These are phyloP conservation scores for Sordaria brevicollis DNA, from an alignment of 495 filamentous ascomycete species.

Conservation along the genomic window DNA sequence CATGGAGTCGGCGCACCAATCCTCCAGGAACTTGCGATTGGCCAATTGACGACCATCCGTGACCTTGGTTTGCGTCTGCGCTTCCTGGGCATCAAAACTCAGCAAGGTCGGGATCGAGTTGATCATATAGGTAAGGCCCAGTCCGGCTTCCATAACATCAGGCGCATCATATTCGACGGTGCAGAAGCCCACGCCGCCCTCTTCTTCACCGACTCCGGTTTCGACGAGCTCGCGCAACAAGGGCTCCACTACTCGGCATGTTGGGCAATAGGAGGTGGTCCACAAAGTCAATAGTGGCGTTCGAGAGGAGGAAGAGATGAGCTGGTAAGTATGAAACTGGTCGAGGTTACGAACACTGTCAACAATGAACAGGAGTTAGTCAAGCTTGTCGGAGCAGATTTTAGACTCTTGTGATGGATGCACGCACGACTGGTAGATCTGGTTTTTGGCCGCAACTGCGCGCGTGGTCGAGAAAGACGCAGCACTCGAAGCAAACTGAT, in stretches of 20 bases:
- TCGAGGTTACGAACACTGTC: slow-evolving; percentile 47
- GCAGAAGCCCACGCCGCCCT: slow-evolving; percentile 50
- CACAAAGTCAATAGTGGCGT: slow-evolving; percentile 59
- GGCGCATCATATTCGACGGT: slow-evolving; percentile 55
- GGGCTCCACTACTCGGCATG: slow-evolving; percentile 45
- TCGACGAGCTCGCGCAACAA: slow-evolving; percentile 43
- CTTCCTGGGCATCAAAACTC: slow-evolving; percentile 52
- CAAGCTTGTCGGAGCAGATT: too few species aligned
- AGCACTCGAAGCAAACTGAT: neutral
- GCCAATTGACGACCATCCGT: slow-evolving; percentile 42
- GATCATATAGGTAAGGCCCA: slow-evolving; percentile 50
- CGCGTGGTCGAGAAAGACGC: slow-evolving; percentile 21
- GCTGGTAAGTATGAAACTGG: slow-evolving; percentile 50
- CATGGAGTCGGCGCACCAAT: slow-evolving; percentile 20
- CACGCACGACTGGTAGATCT: slow-evolving; percentile 37
- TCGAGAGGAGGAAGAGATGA: slow-evolving; percentile 45
- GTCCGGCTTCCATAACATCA: slow-evolving; percentile 41
- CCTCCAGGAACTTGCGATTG: slow-evolving; percentile 41
- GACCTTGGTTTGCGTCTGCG: slow-evolving; percentile 44
- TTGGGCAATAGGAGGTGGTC: slow-evolving; percentile 56
- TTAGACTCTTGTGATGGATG: neutral
- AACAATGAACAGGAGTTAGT: neutral
- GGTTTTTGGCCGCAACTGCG: slow-evolving; percentile 24
- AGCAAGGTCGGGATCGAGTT: slow-evolving; percentile 58
- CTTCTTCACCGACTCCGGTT: slow-evolving; percentile 45